These are phyloP conservation scores for Fusarium sacchari DNA, from an alignment of 2,329 filamentous ascomycete genomes.

Conservation along the genomic window DNA sequence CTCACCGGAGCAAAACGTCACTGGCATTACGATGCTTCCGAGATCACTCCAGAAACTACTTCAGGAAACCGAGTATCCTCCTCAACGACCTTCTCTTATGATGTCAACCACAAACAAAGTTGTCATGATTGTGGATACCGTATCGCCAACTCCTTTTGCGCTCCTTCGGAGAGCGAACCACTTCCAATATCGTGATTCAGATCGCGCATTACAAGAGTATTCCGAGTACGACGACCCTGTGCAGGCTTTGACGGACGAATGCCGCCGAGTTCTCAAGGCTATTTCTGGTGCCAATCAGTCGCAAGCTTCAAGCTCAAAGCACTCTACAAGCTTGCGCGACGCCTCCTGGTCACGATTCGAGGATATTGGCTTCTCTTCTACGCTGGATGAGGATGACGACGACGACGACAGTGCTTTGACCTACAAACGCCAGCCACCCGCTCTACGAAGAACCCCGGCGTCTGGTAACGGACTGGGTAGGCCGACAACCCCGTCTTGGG, in stretches of 20 bases:
- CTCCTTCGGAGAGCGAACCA: slow-evolving; percentile 90
- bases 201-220: slow-evolving; percentile 84
- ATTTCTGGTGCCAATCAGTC: slow-evolving; percentile 92
- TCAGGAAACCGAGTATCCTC: slow-evolving; percentile 93
- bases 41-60: slow-evolving; percentile 91
- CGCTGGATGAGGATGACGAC: slow-evolving; percentile 76
- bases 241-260: slow-evolving; percentile 90
- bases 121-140: slow-evolving; percentile 94
- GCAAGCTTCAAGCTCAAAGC: slow-evolving; percentile 74
- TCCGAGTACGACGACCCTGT: slow-evolving; percentile 91
- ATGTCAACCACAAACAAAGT: slow-evolving; percentile 87
- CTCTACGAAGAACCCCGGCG: slow-evolving; percentile 72
- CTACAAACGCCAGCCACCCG: slow-evolving; percentile 53
- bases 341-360: slow-evolving; percentile 97
- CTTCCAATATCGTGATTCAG: slow-evolving; percentile 93
- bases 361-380: slow-evolving; percentile 87
- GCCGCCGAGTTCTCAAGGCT: slow-evolving; percentile 85
- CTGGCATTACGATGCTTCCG: slow-evolving; percentile 85
- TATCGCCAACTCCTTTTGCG: slow-evolving; percentile 94
- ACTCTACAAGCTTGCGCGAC: slow-evolving; percentile 79
- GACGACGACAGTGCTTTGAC: slow-evolving; percentile 64
- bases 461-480: slow-evolving; percentile 77
- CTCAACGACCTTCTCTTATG: slow-evolving; percentile 78
- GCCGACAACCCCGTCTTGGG: slow-evolving; percentile 97
- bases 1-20: slow-evolving; percentile 80